Conservation (phyloP, 2,329 filamentous ascomycete genomes). For the Hymenoscyphus scutula region DNA sequence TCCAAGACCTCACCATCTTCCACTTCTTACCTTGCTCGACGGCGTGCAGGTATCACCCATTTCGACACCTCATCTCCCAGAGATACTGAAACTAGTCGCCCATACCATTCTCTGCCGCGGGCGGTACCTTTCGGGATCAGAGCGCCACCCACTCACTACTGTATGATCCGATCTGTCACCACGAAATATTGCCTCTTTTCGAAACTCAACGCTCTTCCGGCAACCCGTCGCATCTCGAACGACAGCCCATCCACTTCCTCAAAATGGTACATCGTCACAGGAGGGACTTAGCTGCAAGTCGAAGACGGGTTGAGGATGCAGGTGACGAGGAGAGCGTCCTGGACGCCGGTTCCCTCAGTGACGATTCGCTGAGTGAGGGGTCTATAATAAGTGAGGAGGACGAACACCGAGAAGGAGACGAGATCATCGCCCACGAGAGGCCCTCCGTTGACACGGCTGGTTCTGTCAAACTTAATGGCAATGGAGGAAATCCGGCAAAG, state of each 20-base stretch:
- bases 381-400: slow-evolving; percentile 62
- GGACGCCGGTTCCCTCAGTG: slow-evolving; percentile 57
- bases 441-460: slow-evolving; percentile 45
- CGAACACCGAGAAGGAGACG: slow-evolving; percentile 58
- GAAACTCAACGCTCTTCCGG: slow-evolving; percentile 32
- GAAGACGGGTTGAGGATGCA: slow-evolving; percentile 68
- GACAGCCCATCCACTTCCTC: slow-evolving; percentile 30
- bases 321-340: slow-evolving; percentile 64
- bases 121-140: slow-evolving; percentile 34
- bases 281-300: slow-evolving; percentile 64
- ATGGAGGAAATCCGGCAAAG: slow-evolving; percentile 35
- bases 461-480: slow-evolving; percentile 35
- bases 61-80: slow-evolving; percentile 26
- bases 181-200: slow-evolving; percentile 31
- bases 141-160: slow-evolving; percentile 32
- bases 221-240: slow-evolving; percentile 36
- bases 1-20: slow-evolving; percentile 23
- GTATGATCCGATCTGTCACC: slow-evolving; percentile 38
- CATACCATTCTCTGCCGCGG: slow-evolving; percentile 35
- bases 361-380: slow-evolving; percentile 65
- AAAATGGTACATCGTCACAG: slow-evolving; percentile 55
- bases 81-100: slow-evolving; percentile 22
- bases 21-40: slow-evolving; percentile 27
- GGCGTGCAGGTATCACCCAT: slow-evolving; percentile 35
- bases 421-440: slow-evolving; percentile 62